Percentiles rank a stretch among this genome's conserved stretches.
Evolutionary conservation across 257 asterid species (phyloP).

Genomic region (Eucommia ulmoides): DNA sequence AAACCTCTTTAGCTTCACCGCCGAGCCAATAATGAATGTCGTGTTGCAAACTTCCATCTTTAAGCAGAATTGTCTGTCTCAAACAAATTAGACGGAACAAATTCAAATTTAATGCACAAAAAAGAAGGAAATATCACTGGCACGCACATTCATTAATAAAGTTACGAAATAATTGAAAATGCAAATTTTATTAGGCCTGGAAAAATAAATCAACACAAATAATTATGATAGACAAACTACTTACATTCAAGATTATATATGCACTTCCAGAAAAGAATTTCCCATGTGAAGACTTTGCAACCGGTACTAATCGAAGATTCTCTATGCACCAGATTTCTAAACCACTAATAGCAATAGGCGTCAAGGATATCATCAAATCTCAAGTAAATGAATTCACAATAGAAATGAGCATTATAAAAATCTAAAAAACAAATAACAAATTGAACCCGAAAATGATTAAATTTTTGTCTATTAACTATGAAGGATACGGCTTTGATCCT

Average conservation of each 20-base stretch:
- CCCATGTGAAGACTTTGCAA: conserved; percentile 52
- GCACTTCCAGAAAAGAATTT: conserved; percentile 74
- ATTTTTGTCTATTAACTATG: too few species aligned
- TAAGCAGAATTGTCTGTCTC: conserved; percentile 45
- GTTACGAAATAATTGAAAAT: too few species aligned
- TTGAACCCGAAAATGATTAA: conserved; percentile 1
- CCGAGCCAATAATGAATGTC: conserved; percentile 85
- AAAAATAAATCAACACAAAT: not conserved
- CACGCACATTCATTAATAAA: too few species aligned
- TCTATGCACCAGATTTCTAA: conserved; percentile 79
- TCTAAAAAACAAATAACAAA: not conserved
- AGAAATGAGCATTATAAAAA: conserved; percentile 1
- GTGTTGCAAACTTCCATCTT: conserved; percentile 43
- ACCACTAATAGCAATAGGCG: conserved; percentile 43
- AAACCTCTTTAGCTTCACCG: conserved; percentile 54
- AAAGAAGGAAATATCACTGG: too few species aligned
- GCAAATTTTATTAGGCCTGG: too few species aligned
- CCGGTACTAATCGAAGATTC: conserved; percentile 44
- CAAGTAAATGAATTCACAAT: conserved; percentile 6
- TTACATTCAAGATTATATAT: conserved; percentile 65
- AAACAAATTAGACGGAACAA: not conserved
- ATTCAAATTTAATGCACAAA: too few species aligned
- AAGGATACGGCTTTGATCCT: conserved; percentile 75
- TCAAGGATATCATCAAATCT: conserved; percentile 9
- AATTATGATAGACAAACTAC: conserved; percentile 1